Evolutionary conservation across 208 protist genomes (phyloP), one percentile per base, ranked within the genome.

Genomic region (Crithidia thermophila): DNA sequence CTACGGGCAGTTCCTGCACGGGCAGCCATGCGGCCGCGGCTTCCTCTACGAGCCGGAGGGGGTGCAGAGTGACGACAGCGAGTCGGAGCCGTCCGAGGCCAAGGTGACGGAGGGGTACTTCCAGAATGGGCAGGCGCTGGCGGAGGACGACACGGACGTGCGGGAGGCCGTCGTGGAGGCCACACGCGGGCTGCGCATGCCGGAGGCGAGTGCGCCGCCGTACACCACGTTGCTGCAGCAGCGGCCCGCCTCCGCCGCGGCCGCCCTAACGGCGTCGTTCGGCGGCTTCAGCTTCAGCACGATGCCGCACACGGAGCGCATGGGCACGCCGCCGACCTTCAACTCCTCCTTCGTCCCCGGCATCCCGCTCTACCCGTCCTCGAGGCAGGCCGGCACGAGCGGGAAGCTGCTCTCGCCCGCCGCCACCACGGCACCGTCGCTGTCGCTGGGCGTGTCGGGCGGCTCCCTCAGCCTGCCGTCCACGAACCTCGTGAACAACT

Each of bases 11-110:
- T 94, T 89, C 40, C 18, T 82, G 16, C 53, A 85, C 14, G 81
- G 87, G 30, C 67, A 78, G 55, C 84, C 82, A 33, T 83, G 85
- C 62, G 89, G 89, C 23, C 57, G 76, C 31, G 86, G 82, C 13
- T 74, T 62, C 21, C 20, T 77, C 43, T 73, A 60, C 53, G 53
- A 72, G 53, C 57, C 53, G 33, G 64, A 58, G 18, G 47, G 11
- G 11, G n/a, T 5, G n/a, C 28, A 28, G 16, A 45, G 33, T 21
- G 33, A 52, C 6, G 56, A 61, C 39, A 57, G 34, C 46, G 42
- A 59, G 33, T 16, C 55, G 25, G 37, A 59, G 27, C 34, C 60
- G 31, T 13, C 60, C 27, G 49, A 36, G n/a, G 49, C 50, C 2
- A 61, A 27, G 46, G 30, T 51, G 45, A 72, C 79, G 4, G 68